Conservation (phyloP, 352 stramenopile species). For the Pythium oligandrum region DNA sequence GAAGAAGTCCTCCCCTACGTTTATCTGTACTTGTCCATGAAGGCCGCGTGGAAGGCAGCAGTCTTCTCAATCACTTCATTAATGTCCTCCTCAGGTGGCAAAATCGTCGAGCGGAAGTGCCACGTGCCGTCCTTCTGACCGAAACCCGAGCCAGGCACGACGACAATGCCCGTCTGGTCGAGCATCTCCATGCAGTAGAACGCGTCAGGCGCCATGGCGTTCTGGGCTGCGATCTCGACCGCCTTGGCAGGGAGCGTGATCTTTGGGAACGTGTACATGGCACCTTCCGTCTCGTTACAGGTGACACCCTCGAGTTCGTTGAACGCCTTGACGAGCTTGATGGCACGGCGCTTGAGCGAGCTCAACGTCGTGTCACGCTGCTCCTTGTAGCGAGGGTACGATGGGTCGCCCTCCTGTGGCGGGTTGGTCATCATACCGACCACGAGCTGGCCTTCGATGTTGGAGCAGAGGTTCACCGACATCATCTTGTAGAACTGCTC, state of each 20-base stretch:
- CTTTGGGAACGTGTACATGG: slow-evolving; percentile 98
- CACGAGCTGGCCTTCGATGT: slow-evolving; percentile 97
- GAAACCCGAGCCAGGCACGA: slow-evolving; percentile 98
- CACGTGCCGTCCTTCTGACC: slow-evolving; percentile 94
- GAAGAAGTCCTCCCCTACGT: slow-evolving; percentile 1
- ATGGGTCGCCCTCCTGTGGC: slow-evolving; percentile 85
- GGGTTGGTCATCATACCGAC: slow-evolving; percentile 98
- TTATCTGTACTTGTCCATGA: slow-evolving; percentile 94
- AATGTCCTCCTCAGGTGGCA: slow-evolving; percentile 96
- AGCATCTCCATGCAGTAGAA: slow-evolving; percentile 97
- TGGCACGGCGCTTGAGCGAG: slow-evolving; percentile 91
- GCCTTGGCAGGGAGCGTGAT: slow-evolving; percentile 89
- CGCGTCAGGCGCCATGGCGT: slow-evolving; percentile 88
- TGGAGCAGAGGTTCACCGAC: slow-evolving; percentile 96
- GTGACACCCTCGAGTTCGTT: slow-evolving; percentile 96
- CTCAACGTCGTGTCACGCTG: slow-evolving; percentile 91
- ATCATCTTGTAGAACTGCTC: slow-evolving; percentile 99
- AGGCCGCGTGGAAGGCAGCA: slow-evolving; percentile 92
- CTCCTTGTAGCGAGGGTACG: slow-evolving; percentile 87
- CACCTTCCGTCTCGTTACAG: slow-evolving; percentile 95
- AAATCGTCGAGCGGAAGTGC: slow-evolving; percentile 98
- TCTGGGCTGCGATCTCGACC: slow-evolving; percentile 71
- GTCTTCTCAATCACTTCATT: slow-evolving; percentile 94
- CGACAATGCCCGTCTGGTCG: slow-evolving; percentile 95
- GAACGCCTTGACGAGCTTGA: slow-evolving; percentile 92